phyloP scores from a whole-genome alignment of 371 early-diverging fungal species.

The Dichotomocladium elegans region DNA sequence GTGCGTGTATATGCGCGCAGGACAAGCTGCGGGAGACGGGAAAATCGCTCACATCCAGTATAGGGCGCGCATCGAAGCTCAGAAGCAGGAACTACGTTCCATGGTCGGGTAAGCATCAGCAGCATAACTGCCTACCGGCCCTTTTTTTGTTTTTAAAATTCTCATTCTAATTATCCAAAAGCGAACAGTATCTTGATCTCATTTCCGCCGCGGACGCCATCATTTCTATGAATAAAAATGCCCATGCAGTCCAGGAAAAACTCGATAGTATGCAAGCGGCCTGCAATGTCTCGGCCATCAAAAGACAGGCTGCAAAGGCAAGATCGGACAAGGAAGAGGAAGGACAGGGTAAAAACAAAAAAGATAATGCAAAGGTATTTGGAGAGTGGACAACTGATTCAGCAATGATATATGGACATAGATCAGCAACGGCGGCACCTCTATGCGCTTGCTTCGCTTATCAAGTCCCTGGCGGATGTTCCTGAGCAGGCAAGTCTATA shows the following conservation, averaged over 20 bases:
- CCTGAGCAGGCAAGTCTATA: constrained; percentile 78
- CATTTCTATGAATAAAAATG: constrained; percentile 64
- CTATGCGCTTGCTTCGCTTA: constrained; percentile 72
- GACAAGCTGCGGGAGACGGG: neutral
- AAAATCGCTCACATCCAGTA: neutral
- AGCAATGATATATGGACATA: too few species aligned
- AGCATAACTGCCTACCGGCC: neutral
- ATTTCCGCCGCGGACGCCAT: constrained; percentile 85
- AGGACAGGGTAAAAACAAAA: constrained; percentile 11
- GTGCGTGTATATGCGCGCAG: neutral
- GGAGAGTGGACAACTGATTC: too few species aligned
- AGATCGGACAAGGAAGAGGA: constrained; percentile 5
- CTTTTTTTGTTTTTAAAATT: neutral
- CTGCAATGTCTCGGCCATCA: constrained; percentile 57
- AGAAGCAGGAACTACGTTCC: constrained; percentile 74
- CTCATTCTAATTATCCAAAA: constrained; percentile 13
- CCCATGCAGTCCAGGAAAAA: constrained; percentile 50
- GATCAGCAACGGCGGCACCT: constrained; percentile 56
- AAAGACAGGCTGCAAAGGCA: constrained; percentile 16
- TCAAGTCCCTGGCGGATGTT: constrained; percentile 81
- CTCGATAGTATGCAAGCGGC: constrained; percentile 56
- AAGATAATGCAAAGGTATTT: neutral
- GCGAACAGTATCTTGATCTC: constrained; percentile 82
- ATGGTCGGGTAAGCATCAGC: constrained; percentile 77
- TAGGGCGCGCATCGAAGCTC: constrained; percentile 69